Percentiles rank a stretch among this genome's conserved stretches.
Conservation (phyloP, 2,329 filamentous ascomycete species). For the Ophiostoma ulmi region DNA sequence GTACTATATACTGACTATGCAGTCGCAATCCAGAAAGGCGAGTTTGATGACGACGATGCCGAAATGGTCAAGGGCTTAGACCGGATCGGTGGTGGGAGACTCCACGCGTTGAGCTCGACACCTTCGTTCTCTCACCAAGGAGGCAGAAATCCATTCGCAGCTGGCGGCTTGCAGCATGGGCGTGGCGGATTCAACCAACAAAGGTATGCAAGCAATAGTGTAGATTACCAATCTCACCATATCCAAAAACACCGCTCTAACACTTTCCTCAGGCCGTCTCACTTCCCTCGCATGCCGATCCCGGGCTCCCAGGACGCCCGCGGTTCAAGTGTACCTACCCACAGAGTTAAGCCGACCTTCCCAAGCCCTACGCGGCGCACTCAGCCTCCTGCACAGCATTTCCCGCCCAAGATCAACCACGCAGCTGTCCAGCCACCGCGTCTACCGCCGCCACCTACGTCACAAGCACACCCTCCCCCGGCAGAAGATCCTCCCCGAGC, state of each 20-base stretch:
- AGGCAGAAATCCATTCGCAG: neutral
- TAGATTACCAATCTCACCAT: neutral
- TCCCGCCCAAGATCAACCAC: neutral
- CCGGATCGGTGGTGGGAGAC: constrained; percentile 25
- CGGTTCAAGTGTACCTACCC: neutral
- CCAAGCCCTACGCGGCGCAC: neutral
- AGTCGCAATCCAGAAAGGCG: constrained; percentile 25
- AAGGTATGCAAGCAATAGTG: neutral
- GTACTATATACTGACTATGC: neutral
- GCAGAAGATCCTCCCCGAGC: neutral
- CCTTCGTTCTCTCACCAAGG: neutral
- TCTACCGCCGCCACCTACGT: neutral
- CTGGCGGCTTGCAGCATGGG: neutral
- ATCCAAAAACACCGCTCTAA: neutral
- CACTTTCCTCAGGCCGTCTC: neutral
- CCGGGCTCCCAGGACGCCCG: neutral
- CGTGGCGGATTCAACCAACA: neutral
- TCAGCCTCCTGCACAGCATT: neutral
- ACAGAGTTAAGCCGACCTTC: neutral
- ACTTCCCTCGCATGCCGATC: neutral
- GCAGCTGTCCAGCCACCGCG: neutral
- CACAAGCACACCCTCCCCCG: neutral
- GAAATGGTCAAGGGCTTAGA: constrained; percentile 27
- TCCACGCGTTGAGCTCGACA: constrained; percentile 24
- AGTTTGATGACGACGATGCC: constrained; percentile 28